phyloP scores from a whole-genome alignment of 192 early-diverging fungal genomes.

The Kappamyces sp. region DNA sequence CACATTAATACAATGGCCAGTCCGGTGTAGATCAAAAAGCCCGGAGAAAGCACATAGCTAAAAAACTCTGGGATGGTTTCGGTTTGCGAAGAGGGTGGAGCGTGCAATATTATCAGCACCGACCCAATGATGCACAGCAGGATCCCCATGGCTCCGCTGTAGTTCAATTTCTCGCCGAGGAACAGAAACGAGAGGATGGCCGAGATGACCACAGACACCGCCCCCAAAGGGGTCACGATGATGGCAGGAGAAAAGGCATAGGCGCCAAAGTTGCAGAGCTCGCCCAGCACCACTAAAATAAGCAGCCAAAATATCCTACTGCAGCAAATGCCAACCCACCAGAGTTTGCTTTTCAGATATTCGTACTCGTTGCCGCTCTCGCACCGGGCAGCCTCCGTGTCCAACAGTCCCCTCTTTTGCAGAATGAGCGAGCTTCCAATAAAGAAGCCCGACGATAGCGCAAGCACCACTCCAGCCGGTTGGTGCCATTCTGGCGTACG shows the following conservation, averaged over 20 bases:
- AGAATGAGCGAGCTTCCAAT: slow-evolving; percentile 89
- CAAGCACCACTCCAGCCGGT: slow-evolving; percentile 76
- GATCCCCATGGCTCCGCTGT: slow-evolving; percentile 61
- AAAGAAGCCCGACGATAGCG: slow-evolving; percentile 77
- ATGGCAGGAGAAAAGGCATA: slow-evolving; percentile 96
- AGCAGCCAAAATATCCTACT: slow-evolving; percentile 43
- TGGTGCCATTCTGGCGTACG: slow-evolving; percentile 26
- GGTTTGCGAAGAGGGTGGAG: slow-evolving; percentile 37
- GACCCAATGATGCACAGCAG: slow-evolving; percentile 59
- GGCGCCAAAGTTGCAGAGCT: slow-evolving; percentile 93
- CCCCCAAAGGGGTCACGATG: slow-evolving; percentile 91
- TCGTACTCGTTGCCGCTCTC: slow-evolving; percentile 48
- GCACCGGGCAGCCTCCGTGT: slow-evolving; percentile 26
- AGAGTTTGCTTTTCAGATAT: slow-evolving; percentile 84
- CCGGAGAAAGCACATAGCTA: slow-evolving; percentile 47
- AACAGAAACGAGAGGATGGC: slow-evolving; percentile 58
- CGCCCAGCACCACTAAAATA: slow-evolving; percentile 75
- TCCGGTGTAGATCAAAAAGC: slow-evolving; percentile 46
- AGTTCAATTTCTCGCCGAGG: slow-evolving; percentile 58
- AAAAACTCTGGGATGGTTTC: slow-evolving; percentile 39
- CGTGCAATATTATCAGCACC: slow-evolving; percentile 47
- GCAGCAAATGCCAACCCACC: slow-evolving; percentile 88
- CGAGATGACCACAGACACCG: slow-evolving; percentile 80
- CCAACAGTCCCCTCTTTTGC: slow-evolving; percentile 89
- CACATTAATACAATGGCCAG: slow-evolving; percentile 35